A percentile compares a stretch with the other conserved stretches of the same genome.
These are phyloP conservation scores for Bryum argenteum DNA, from an alignment of 225 moss, liverwort and hornwort genomes.

Conservation along the genomic window DNA sequence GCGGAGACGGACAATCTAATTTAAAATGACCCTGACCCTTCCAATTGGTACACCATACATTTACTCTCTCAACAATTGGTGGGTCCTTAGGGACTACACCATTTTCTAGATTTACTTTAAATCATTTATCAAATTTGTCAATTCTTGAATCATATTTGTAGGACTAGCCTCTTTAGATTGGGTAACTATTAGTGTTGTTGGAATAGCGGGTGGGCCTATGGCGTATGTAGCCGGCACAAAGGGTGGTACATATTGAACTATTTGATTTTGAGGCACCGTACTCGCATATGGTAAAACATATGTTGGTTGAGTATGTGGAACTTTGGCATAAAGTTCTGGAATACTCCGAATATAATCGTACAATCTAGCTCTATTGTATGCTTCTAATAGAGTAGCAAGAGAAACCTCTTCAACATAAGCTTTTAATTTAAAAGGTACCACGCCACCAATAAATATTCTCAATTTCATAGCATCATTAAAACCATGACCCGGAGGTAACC, in stretches of 20 bases:
- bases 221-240: rapidly evolving
- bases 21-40: background rate
- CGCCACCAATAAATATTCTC: background rate
- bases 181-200: background rate
- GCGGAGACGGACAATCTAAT: background rate
- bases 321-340: background rate
- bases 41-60: background rate
- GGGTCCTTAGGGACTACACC: background rate
- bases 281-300: background rate
- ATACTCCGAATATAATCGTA: slow-evolving; percentile 4
- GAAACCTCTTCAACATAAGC: background rate
- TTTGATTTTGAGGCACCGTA: background rate
- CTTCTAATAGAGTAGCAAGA: rapidly evolving
- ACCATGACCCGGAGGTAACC: background rate
- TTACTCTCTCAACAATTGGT: background rate
- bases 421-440: background rate
- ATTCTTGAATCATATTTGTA: too few relatives aligned
- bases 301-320: background rate
- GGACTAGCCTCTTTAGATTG: too few relatives aligned
- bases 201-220: rapidly evolving
- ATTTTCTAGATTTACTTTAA: too few relatives aligned
- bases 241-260: background rate
- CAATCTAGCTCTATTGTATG: background rate
- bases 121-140: too few relatives aligned
- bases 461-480: slow-evolving; percentile 11